Evolutionary conservation across 2,329 filamentous ascomycete species (phyloP).

Genomic region (Xylaria arbuscula): DNA sequence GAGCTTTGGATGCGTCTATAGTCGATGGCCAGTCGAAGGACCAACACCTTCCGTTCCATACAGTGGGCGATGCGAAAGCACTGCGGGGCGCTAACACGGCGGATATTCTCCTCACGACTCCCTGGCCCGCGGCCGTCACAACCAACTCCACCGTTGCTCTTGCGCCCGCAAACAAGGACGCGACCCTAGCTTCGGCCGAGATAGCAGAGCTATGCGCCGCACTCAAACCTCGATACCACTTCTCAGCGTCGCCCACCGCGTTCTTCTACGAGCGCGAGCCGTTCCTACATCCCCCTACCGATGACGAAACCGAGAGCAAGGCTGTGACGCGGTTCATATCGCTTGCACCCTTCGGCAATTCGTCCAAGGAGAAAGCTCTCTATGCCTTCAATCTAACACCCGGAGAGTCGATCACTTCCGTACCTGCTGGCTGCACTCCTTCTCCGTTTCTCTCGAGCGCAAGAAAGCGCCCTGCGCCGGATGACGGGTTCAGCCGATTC

Average conservation of each 20-base stretch:
- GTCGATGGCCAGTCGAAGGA: slow-evolving; percentile 74
- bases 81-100: slow-evolving; percentile 80
- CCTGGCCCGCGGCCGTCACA: slow-evolving; percentile 84
- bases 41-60: slow-evolving; percentile 81
- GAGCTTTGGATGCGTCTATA: slow-evolving; percentile 71
- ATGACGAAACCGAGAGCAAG: slow-evolving; percentile 60
- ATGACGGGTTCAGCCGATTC: slow-evolving; percentile 67
- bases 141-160: slow-evolving; percentile 73
- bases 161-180: slow-evolving; percentile 62
- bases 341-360: slow-evolving; percentile 80
- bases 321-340: slow-evolving; percentile 89
- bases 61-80: slow-evolving; percentile 77
- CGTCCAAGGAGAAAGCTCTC: slow-evolving; percentile 80
- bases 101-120: slow-evolving; percentile 87
- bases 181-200: slow-evolving; percentile 68
- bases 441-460: slow-evolving; percentile 72
- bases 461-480: slow-evolving; percentile 66
- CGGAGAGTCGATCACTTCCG: slow-evolving; percentile 66
- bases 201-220: slow-evolving; percentile 81
- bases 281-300: slow-evolving; percentile 75
- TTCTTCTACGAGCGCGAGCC: slow-evolving; percentile 92
- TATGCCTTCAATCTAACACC: slow-evolving; percentile 81
- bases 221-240: slow-evolving; percentile 92
- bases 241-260: slow-evolving; percentile 72
- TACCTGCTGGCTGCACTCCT: slow-evolving; percentile 78